These are phyloP conservation scores for Elongisporangium prolatum DNA, from an alignment of 352 stramenopile species.

Conservation along the genomic window DNA sequence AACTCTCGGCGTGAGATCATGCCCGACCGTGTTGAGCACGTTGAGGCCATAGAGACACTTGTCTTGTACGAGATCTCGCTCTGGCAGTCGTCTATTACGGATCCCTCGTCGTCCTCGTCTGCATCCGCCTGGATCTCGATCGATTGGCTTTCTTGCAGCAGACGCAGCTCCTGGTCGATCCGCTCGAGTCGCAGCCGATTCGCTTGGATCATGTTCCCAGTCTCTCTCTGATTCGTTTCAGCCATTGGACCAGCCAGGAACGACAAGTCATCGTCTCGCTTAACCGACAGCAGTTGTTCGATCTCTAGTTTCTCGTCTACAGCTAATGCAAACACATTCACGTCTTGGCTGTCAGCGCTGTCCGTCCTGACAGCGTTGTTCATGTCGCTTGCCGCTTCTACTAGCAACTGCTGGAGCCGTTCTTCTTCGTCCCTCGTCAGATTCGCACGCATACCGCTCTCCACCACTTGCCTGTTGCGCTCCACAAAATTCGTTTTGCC, in stretches of 20 bases:
- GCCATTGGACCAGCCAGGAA: conserved; percentile 6
- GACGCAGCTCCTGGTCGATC: conserved; percentile 54
- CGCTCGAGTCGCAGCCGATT: conserved; percentile 44
- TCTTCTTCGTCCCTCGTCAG: conserved; percentile 54
- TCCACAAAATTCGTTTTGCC: conserved; percentile 34
- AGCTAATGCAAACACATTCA: conserved; percentile 39
- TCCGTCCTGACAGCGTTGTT: not conserved
- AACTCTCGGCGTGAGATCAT: conserved; percentile 55
- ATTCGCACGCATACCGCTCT: conserved; percentile 44
- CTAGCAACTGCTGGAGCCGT: conserved; percentile 32
- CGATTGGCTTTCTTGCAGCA: conserved; percentile 36
- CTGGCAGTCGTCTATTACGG: conserved; percentile 17
- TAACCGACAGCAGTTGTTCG: conserved; percentile 35
- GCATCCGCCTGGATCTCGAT: conserved; percentile 32
- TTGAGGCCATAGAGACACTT: conserved; percentile 29
- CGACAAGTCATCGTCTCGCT: conserved; percentile 31
- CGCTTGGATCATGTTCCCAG: conserved; percentile 36
- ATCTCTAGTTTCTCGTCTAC: conserved; percentile 35
- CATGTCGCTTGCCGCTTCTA: conserved; percentile 3
- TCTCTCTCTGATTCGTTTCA: not conserved
- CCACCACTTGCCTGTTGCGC: conserved; percentile 45
- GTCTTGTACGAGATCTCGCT: conserved; percentile 49
- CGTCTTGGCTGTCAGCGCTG: conserved; percentile 1
- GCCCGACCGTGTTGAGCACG: conserved; percentile 44
- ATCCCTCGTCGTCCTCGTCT: conserved; percentile 10